Evolutionary conservation across 805 yeast species (phyloP), one percentile per base, ranked within the genome.

Genomic region (Hagleromyces aurorensis): DNA sequence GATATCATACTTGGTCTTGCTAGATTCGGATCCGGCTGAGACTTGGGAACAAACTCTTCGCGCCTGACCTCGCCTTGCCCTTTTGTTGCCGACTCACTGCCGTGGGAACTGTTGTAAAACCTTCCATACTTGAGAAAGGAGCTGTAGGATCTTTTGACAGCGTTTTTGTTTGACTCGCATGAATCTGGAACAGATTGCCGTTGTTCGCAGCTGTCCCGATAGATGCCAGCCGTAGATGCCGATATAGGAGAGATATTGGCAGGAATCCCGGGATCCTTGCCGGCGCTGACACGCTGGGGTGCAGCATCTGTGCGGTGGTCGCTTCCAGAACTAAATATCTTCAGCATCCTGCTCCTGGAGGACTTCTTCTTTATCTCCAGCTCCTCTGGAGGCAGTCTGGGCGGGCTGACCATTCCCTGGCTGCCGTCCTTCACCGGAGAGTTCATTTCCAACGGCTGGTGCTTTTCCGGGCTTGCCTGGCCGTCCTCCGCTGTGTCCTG

Each of bases 261-360:
- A n/a, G n/a, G n/a, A n/a, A n/a, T n/a, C n/a, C n/a, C n/a, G n/a
- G n/a, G n/a, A n/a, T n/a, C n/a, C n/a, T n/a, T n/a, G n/a, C n/a
- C n/a, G n/a, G n/a, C n/a, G n/a, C n/a, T n/a, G n/a, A n/a, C n/a
- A n/a, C n/a, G n/a, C n/a, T n/a, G n/a, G n/a, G n/a, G n/a, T n/a
- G n/a, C n/a, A n/a, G n/a, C n/a, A n/a, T n/a, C n/a, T n/a, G n/a
- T n/a, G n/a, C n/a, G n/a, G n/a, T n/a, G n/a, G n/a, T n/a, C n/a
- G n/a, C n/a, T n/a, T n/a, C n/a, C n/a, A 6, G 52, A 43, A 9
- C 52, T 42, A 34, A 54, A 54, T 5, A 54, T 48, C 29, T 52
- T 52, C 19, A 54, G 32, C 52, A 52, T 50, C 21, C 51, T 41
- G 28, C 49, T 52, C 20, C 45, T 47, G 9, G 51, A 37, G 6